These are phyloP conservation scores for Neodidymelliopsis sp. DNA, from an alignment of 2,329 filamentous ascomycete genomes.

Conservation along the genomic window DNA sequence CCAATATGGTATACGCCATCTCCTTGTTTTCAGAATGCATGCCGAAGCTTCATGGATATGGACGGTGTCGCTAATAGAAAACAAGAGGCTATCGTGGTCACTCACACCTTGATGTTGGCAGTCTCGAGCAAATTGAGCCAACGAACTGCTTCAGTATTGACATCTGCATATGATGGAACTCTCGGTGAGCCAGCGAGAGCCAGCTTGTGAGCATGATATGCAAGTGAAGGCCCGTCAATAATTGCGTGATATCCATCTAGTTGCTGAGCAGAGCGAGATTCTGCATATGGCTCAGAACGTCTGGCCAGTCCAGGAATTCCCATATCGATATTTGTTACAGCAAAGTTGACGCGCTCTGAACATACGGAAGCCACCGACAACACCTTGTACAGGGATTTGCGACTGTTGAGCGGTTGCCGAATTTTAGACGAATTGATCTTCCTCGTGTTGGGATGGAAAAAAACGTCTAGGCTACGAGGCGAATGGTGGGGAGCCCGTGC, in stretches of 20 bases:
- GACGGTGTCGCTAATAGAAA: too few species aligned
- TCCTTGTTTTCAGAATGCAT: not conserved
- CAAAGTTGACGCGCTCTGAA: conserved; percentile 5
- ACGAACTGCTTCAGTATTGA: conserved; percentile 61
- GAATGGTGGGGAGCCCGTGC: conserved; percentile 17
- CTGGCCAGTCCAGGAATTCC: conserved; percentile 45
- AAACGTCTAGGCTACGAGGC: conserved; percentile 16
- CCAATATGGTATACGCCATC: conserved; percentile 12
- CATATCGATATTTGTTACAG: conserved; percentile 32
- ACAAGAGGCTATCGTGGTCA: conserved; percentile 26
- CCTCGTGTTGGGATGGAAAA: conserved; percentile 21
- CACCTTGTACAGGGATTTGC: conserved; percentile 12
- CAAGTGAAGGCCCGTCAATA: conserved; percentile 81
- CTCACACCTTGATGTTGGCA: conserved; percentile 69
- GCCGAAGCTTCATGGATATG: not conserved
- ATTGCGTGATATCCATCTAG: conserved; percentile 46
- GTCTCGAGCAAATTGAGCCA: conserved; percentile 69
- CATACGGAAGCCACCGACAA: conserved; percentile 7
- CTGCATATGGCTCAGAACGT: conserved; percentile 42
- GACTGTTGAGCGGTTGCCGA: conserved; percentile 12
- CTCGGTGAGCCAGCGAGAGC: conserved; percentile 49
- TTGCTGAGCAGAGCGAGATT: conserved; percentile 28
- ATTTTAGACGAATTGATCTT: conserved; percentile 18
- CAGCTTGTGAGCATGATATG: conserved; percentile 70
- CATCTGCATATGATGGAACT: conserved; percentile 62